Percentiles rank a stretch among this genome's conserved stretches.
Evolutionary conservation across 2,329 filamentous ascomycete species (phyloP).

Genomic region (Rutstroemia sydowiana): DNA sequence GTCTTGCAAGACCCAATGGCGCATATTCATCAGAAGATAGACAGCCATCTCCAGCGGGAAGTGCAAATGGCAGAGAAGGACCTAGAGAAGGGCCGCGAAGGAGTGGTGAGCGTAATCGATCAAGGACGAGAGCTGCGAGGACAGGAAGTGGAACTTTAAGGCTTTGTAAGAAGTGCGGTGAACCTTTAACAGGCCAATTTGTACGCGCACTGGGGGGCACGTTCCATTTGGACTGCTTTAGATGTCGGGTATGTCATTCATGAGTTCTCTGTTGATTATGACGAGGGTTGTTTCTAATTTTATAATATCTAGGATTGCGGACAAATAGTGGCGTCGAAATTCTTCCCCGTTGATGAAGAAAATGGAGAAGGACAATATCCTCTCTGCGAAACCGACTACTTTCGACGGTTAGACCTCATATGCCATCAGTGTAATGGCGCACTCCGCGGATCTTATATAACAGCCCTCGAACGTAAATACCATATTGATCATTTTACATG

Average conservation of each 20-base stretch:
- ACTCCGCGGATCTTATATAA: slow-evolving; percentile 94
- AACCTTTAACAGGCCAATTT: slow-evolving; percentile 87
- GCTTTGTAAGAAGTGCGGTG: slow-evolving; percentile 79
- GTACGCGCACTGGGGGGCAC: slow-evolving; percentile 89
- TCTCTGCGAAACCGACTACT: slow-evolving; percentile 96
- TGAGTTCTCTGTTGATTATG: slow-evolving; percentile 1
- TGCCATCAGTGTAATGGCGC: slow-evolving; percentile 91
- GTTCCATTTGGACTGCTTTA: slow-evolving; percentile 96
- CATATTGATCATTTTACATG: slow-evolving; percentile 99
- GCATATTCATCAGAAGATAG: slow-evolving; percentile 24
- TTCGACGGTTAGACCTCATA: slow-evolving; percentile 80
- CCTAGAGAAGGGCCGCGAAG: slow-evolving; percentile 13
- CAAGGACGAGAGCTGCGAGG: slow-evolving; percentile 46
- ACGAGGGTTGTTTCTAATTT: slow-evolving; percentile 12
- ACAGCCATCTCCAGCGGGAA: slow-evolving; percentile 22
- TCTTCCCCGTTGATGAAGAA: slow-evolving; percentile 93
- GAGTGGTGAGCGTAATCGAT: slow-evolving; percentile 51
- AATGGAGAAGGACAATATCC: slow-evolving; percentile 82
- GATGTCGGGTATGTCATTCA: slow-evolving; percentile 63
- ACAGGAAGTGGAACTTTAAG: slow-evolving; percentile 54
- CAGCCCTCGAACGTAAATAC: slow-evolving; percentile 93
- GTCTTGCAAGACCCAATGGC: slow-evolving; percentile 23
- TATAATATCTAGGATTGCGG: slow-evolving; percentile 69
- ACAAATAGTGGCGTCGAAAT: slow-evolving; percentile 95
- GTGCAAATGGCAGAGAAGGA: slow-evolving; percentile 23